Base-by-base conservation (phyloP, 768 basidiomycete genomes). In the Kwoniella bestiolae region DNA sequence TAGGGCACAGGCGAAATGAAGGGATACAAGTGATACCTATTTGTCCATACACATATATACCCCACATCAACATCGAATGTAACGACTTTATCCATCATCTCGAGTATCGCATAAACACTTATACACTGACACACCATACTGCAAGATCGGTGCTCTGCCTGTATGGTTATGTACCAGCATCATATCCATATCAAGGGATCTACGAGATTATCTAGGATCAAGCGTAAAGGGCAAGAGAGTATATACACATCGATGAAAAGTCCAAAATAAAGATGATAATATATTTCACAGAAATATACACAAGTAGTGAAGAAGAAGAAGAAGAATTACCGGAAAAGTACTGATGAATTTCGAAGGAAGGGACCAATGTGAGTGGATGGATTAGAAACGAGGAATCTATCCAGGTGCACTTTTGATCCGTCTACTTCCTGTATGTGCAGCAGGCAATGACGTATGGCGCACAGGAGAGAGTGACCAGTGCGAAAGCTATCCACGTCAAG, bases 401-500 rank as follows among this genome's bases (percentile, higher is more conserved):
- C n/a, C n/a, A n/a, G n/a, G n/a, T 50, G 5, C 12, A 16, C 23
- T 6, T 25, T 28, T 32, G 28, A 12, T n/a, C 9, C 50, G 38
- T 29, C 53, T 56, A 67, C 58, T 70, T 70, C 46, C 70, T 63
- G 68, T 73, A 80, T 25, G 79, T 79, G 38, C 67, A 73, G 65
- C 74, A 78, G 12, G 79, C 74, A 34, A 79, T 67, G 6, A 74
- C 69, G 73, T 80, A 80, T 21, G 79, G 79, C 23, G 70, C 32
- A 50, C 74, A 64, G 9, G 78, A 69, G 16, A 80, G 65, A 4
- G 73, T 69, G 59, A 71, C 65, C 29, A 75, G 58, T 14, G 68
- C 79, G 65, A 80, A 80, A 23, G 78, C 68, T 31, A 78, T 77
- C 79, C 79, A 80, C 18, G 71, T 75, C 26, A 80, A 66, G 69